Percentiles rank a stretch among this genome's conserved stretches.
These are phyloP conservation scores for Stellera chamaejasme DNA, from an alignment of 345 rosid species.

Conservation along the genomic window DNA sequence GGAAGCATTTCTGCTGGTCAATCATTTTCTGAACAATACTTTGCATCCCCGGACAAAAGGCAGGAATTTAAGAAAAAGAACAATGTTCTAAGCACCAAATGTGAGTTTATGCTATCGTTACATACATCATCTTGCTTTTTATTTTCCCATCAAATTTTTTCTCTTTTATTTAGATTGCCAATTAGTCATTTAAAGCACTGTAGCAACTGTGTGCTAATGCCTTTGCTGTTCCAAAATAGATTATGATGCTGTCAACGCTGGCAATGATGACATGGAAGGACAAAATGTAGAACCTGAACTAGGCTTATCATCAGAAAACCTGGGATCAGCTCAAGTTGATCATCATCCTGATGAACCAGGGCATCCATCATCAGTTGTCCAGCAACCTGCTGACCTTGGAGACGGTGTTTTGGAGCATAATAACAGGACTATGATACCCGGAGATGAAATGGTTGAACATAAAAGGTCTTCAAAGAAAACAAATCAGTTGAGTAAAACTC, in stretches of 20 bases:
- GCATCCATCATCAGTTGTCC: background rate
- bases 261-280: conserved; percentile 8
- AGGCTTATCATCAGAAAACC: conserved; percentile 6
- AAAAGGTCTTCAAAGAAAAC: conserved; percentile 34
- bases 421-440: conserved; percentile 8
- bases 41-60: conserved; percentile 19
- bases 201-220: conserved; percentile 7
- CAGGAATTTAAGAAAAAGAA: conserved; percentile 16
- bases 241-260: too few relatives aligned
- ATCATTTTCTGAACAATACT: conserved; percentile 17
- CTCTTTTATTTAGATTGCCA: background rate
- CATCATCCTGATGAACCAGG: background rate
- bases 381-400: background rate
- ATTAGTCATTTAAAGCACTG: background rate
- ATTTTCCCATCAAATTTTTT: background rate
- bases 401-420: conserved; percentile 1
- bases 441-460: conserved; percentile 3
- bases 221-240: background rate
- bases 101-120: conserved; percentile 15
- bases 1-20: conserved; percentile 4
- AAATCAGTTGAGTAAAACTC: conserved; percentile 31
- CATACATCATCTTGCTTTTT: background rate
- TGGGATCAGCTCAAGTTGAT: conserved; percentile 6
- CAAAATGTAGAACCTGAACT: conserved; percentile 7
- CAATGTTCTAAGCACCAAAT: conserved; percentile 13